These are phyloP conservation scores for Phycomyces blakesleeanus DNA, from an alignment of 192 early-diverging fungal species.

Conservation along the genomic window DNA sequence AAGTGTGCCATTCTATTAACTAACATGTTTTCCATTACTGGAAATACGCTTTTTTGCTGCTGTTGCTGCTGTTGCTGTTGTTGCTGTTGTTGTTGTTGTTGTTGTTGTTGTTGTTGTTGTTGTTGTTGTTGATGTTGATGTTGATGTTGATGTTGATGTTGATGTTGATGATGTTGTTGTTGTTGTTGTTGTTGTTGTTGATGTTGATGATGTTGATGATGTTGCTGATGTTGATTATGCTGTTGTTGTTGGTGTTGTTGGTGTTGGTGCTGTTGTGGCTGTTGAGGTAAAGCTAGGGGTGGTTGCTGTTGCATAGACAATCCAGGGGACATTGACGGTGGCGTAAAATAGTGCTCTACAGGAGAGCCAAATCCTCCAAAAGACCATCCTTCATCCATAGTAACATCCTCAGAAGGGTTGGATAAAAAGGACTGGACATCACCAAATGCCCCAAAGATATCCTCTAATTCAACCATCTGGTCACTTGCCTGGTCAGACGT, in stretches of 20 bases:
- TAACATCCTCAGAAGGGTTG: neutral
- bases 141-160: neutral
- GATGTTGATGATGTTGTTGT: neutral
- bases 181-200: neutral
- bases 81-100: neutral
- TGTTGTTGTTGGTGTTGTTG: neutral
- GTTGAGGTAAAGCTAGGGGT: neutral
- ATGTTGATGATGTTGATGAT: neutral
- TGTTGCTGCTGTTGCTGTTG: constrained; percentile 14
- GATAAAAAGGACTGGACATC: constrained; percentile 29
- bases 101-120: neutral
- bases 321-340: neutral
- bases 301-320: neutral
- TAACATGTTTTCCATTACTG: neutral
- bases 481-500: constrained; percentile 42
- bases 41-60: constrained; percentile 1
- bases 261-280: neutral
- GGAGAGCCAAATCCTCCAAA: constrained; percentile 1
- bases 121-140: neutral
- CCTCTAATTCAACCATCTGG: constrained; percentile 34
- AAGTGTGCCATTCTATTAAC: neutral
- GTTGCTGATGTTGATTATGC: neutral
- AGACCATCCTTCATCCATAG: neutral
- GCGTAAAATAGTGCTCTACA: neutral
- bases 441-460: constrained; percentile 29